Conservation (phyloP, 2,329 filamentous ascomycete genomes). For the Fusarium xyrophilum region DNA sequence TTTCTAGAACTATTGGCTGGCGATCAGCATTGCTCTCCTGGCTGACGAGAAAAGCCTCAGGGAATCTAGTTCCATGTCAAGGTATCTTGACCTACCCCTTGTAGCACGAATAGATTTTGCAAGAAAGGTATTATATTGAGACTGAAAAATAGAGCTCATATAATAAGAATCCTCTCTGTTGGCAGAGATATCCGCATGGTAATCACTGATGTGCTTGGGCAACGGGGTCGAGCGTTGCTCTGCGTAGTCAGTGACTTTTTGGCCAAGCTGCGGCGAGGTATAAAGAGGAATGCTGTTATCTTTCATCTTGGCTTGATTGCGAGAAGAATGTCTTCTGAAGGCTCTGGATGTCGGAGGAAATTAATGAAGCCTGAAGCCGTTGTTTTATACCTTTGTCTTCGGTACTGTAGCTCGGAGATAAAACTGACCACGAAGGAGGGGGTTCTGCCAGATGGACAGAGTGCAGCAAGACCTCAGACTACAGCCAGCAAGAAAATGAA, state of each 20-base stretch:
- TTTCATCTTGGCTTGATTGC: constrained; percentile 48
- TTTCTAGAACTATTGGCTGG: constrained; percentile 52
- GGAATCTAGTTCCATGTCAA: background rate
- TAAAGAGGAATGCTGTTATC: constrained; percentile 50
- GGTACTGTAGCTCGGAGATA: constrained; percentile 28
- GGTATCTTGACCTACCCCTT: constrained; percentile 43
- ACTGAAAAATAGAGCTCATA: constrained; percentile 53
- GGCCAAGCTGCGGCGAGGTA: constrained; percentile 50
- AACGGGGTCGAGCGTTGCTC: constrained; percentile 51
- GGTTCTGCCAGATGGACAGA: background rate
- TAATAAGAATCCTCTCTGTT: constrained; percentile 44
- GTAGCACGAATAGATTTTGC: constrained; percentile 52
- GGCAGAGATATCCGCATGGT: constrained; percentile 46
- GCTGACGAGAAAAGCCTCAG: background rate
- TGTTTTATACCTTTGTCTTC: constrained; percentile 12
- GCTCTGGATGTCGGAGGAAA: background rate
- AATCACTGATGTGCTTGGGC: constrained; percentile 51
- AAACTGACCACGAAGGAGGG: background rate
- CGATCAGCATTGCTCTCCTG: background rate
- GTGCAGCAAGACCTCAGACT: background rate
- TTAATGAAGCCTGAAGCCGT: background rate
- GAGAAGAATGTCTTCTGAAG: background rate
- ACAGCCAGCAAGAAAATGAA: background rate
- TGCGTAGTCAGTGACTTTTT: constrained; percentile 53
- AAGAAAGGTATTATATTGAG: constrained; percentile 51